Base-by-base conservation (phyloP, 805 yeast genomes). In the Kluyveromyces wickerhamii region DNA sequence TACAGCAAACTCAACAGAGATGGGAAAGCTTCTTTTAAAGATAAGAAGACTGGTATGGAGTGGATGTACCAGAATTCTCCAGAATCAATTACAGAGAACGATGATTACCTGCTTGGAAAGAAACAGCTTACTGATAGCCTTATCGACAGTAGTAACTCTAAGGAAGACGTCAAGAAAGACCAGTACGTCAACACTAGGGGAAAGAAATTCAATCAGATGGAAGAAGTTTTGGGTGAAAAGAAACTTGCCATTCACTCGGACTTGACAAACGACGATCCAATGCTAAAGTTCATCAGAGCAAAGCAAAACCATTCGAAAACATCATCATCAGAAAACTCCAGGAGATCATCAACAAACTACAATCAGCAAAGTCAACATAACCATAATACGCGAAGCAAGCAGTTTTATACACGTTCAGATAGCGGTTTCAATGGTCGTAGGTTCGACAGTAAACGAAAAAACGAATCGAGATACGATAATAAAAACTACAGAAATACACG, bases 61-160 rank as follows among this genome's bases (percentile, higher is more conserved):
- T 88, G 96, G 96, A 89, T 89, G 94, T 88, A 88, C 51, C 72
- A 79, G 10, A 74, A 68, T 15, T 66, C 74, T 2, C 27, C 38
- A 4, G 22, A 37, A 4, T 35, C 41, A 4, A 28, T 35, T 7
- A 21, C 12, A 2, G 34, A 37, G 3, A 49, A 47, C 9, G 41
- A 44, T 7, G 53, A 48, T 19, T 49, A 45, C 29, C 28, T 48
- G 13, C 26, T 45, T 21, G 52, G 54, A 13, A 52, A 39, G 28
- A 45, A 40, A 29, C 42, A 43, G 35, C 23, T 51, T 16, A 48
- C 48, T 23, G 18, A 39, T 17, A 21, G 39, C 12, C 30, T 45
- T 7, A 4, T 36, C 27, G 12, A 20, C 17, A 13, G n/a, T 32
- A 34, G 11, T 32, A 34, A 18, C 37, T 33, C 5, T 15, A 28